Evolutionary conservation across 331 rosid genomes (phyloP).

Genomic region (Quercus tomentella): DNA sequence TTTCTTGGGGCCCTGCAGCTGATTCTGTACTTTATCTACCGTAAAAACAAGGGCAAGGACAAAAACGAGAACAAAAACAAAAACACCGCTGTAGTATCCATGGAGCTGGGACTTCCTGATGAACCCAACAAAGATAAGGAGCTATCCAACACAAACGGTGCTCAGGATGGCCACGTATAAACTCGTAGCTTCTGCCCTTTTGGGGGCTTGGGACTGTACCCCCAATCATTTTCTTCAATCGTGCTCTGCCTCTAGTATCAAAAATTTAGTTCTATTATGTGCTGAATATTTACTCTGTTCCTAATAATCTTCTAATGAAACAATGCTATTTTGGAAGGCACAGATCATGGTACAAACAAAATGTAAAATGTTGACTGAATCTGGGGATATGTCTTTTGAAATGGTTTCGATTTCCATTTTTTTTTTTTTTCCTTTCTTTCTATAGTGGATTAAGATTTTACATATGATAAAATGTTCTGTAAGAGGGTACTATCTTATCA

Average conservation of each 20-base stretch:
- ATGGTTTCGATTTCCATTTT: no score
- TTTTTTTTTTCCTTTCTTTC: no score
- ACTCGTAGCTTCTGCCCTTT: background rate
- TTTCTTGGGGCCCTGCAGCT: conserved; percentile 62
- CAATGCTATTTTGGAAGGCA: no score
- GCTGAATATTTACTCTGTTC: no score
- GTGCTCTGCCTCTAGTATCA: background rate
- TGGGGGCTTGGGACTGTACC: background rate
- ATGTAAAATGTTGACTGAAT: no score
- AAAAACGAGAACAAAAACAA: conserved; percentile 16
- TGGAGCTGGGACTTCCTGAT: conserved; percentile 53
- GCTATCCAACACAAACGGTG: conserved; percentile 25
- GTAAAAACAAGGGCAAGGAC: conserved; percentile 40
- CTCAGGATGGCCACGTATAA: conserved; percentile 18
- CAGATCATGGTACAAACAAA: no score
- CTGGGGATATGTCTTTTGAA: no score
- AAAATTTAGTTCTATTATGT: background rate
- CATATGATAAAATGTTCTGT: no score
- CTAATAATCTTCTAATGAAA: no score
- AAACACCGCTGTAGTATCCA: conserved; percentile 21
- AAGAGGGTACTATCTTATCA: no score
- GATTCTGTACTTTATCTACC: conserved; percentile 61
- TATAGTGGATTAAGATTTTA: no score
- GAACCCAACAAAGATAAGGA: conserved; percentile 29
- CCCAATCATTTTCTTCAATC: background rate